These are phyloP conservation scores for Pythium rhizo-oryzae DNA, from an alignment of 352 stramenopile species.

Conservation along the genomic window DNA sequence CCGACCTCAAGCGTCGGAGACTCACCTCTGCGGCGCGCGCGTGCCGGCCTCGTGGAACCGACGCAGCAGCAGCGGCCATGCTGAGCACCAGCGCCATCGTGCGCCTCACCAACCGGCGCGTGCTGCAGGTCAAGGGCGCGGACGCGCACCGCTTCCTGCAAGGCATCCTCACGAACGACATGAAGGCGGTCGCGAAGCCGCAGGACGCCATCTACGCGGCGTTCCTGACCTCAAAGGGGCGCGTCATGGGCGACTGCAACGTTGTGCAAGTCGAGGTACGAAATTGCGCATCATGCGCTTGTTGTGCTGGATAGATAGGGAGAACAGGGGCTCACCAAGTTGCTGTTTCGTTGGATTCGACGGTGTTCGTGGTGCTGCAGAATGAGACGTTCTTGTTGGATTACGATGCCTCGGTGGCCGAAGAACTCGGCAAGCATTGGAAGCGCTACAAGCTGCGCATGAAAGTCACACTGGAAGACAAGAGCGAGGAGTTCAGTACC, in stretches of 20 bases:
- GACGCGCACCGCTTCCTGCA: constrained; percentile 82
- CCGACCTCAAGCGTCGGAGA: neutral
- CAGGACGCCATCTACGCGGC: constrained; percentile 74
- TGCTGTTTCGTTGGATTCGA: neutral
- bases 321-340: neutral
- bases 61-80: constrained; percentile 21
- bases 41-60: neutral
- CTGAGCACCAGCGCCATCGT: constrained; percentile 46
- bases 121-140: constrained; percentile 73
- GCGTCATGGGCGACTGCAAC: constrained; percentile 76
- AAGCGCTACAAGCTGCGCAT: constrained; percentile 90
- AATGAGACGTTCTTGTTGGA: constrained; percentile 75
- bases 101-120: constrained; percentile 48
- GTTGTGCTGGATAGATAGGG: neutral
- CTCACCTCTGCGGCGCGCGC: neutral
- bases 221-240: constrained; percentile 82
- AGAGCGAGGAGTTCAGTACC: constrained; percentile 49
- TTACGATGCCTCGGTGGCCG: constrained; percentile 61
- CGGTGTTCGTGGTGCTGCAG: constrained; percentile 23
- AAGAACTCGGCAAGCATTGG: constrained; percentile 79
- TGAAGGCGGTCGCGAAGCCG: constrained; percentile 53
- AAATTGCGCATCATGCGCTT: neutral
- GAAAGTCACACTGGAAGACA: constrained; percentile 78
- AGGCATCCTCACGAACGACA: constrained; percentile 86
- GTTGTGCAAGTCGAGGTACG: constrained; percentile 62